These are phyloP conservation scores for Myrica gale DNA, from an alignment of 306 rosid species.

Conservation along the genomic window DNA sequence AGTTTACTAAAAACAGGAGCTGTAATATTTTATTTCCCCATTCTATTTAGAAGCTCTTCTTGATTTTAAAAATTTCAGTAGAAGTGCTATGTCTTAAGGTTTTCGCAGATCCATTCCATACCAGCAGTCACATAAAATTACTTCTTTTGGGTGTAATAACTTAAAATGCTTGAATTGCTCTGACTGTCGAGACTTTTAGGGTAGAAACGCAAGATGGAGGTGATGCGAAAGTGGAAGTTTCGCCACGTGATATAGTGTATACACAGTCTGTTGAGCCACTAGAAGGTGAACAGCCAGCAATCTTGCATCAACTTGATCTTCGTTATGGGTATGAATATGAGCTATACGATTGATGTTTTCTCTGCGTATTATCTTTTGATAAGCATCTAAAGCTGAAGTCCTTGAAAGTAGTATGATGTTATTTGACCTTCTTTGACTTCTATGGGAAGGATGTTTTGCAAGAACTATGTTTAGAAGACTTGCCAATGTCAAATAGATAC, in stretches of 20 bases:
- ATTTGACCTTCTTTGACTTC: neutral
- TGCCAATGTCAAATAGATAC: slow-evolving; percentile 1
- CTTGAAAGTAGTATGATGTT: neutral
- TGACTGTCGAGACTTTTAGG: slow-evolving; percentile 52
- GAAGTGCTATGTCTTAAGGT: neutral
- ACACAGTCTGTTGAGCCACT: slow-evolving; percentile 80
- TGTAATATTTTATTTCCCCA: neutral
- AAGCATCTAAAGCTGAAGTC: neutral
- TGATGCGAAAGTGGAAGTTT: slow-evolving; percentile 86
- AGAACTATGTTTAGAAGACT: neutral
- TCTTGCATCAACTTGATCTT: slow-evolving; percentile 89
- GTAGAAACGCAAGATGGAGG: slow-evolving; percentile 98
- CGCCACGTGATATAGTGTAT: slow-evolving; percentile 91
- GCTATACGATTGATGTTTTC: slow-evolving; percentile 11
- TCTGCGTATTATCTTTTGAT: neutral
- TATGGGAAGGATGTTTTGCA: neutral
- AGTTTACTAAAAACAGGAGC: no score
- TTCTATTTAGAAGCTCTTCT: neutral
- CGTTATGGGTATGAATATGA: slow-evolving; percentile 77
- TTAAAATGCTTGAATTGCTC: slow-evolving; percentile 13
- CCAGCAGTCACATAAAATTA: no score
- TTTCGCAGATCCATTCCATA: no score
- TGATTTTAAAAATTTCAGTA: neutral
- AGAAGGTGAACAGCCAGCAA: slow-evolving; percentile 57
- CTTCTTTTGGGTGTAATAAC: no score